A percentile compares a stretch with the other conserved stretches of the same genome.
Evolutionary conservation across 2,329 filamentous ascomycete species (phyloP).

Genomic region (Trichophyton equinum): DNA sequence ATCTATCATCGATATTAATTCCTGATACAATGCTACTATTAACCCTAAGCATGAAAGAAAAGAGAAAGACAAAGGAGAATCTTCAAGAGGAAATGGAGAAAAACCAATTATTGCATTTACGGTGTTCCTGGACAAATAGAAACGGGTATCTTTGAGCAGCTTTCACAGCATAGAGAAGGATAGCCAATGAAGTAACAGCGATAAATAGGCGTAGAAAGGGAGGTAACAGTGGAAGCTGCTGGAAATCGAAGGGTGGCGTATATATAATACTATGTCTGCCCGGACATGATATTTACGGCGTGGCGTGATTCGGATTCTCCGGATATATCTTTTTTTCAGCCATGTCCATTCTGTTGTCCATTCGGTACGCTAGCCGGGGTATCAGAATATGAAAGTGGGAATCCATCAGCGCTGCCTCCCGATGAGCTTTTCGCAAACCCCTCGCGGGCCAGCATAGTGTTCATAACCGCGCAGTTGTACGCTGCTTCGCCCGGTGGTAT

Average conservation of each 20-base stretch:
- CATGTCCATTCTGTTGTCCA: constrained; percentile 1
- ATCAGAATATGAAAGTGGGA: constrained; percentile 28
- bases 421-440: constrained; percentile 57
- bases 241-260: background rate
- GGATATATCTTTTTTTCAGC: background rate
- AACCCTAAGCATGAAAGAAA: background rate
- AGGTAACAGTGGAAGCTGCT: background rate
- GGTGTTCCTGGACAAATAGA: background rate
- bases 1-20: background rate
- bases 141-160: background rate
- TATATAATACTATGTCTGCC: background rate
- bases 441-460: constrained; percentile 73
- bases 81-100: background rate
- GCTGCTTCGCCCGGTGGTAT: constrained; percentile 81
- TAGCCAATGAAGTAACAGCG: background rate
- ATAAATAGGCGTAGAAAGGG: background rate
- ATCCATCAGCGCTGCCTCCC: constrained; percentile 28
- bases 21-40: background rate
- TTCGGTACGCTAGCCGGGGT: constrained; percentile 3
- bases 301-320: background rate
- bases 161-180: background rate
- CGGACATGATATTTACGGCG: background rate
- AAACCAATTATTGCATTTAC: background rate
- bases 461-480: constrained; percentile 82
- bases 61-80: background rate